These are phyloP conservation scores for Lepraria neglecta DNA, from an alignment of 495 filamentous ascomycete genomes.

Conservation along the genomic window DNA sequence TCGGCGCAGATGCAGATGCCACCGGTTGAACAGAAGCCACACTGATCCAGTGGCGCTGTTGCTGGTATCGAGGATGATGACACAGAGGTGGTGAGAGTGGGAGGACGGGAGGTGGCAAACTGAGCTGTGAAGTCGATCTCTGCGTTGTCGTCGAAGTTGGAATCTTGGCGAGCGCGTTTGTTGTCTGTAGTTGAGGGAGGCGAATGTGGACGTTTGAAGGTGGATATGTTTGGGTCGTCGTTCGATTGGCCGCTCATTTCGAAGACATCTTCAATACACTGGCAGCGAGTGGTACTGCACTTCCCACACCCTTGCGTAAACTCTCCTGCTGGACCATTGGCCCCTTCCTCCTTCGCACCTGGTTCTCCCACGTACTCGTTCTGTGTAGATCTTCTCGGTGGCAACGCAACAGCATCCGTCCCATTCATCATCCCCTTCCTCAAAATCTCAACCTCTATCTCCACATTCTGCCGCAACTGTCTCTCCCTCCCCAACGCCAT, in stretches of 20 bases:
- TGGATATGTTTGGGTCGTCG: slow-evolving; percentile 6
- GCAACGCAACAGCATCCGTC: slow-evolving; percentile 33
- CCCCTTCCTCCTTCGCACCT: slow-evolving; percentile 3
- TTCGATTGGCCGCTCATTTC: slow-evolving; percentile 21
- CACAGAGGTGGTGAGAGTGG: slow-evolving; percentile 28
- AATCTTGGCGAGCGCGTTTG: slow-evolving; percentile 31
- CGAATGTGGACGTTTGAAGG: slow-evolving; percentile 35
- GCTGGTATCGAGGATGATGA: slow-evolving; percentile 32
- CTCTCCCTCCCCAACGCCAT: slow-evolving; percentile 31
- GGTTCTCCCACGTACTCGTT: slow-evolving; percentile 1
- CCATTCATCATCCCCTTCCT: slow-evolving; percentile 22
- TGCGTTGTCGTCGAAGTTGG: slow-evolving; percentile 48
- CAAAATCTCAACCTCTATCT: slow-evolving; percentile 40
- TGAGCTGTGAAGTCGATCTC: slow-evolving; percentile 70
- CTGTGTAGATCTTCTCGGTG: slow-evolving; percentile 13
- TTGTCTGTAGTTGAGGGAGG: slow-evolving; percentile 32
- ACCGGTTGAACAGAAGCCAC: slow-evolving; percentile 83
- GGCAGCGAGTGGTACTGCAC: slow-evolving; percentile 56
- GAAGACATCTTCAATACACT: slow-evolving; percentile 65
- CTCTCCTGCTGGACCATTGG: slow-evolving; percentile 25
- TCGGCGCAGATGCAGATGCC: slow-evolving; percentile 82
- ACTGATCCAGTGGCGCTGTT: slow-evolving; percentile 51
- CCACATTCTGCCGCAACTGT: slow-evolving; percentile 39
- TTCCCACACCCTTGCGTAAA: slow-evolving; percentile 54
- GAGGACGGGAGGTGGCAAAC: slow-evolving; percentile 46